Evolutionary conservation across 805 yeast species (phyloP), one percentile per base, ranked within the genome.

Genomic region (Yarrowia divulgata): DNA sequence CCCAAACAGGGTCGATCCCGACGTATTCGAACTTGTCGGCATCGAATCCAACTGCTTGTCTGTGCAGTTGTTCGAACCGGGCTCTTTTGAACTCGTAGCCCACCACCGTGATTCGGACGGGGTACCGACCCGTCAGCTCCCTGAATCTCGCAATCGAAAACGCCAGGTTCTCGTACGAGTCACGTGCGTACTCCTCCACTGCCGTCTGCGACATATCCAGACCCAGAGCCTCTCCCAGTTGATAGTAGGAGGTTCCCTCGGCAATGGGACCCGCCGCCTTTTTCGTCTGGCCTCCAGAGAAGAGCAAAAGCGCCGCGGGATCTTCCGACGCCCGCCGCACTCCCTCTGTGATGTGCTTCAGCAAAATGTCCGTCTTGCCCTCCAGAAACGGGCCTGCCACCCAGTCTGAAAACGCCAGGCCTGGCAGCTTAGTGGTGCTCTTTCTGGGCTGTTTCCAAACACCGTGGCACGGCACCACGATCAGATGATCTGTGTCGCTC

Each of bases 41-140:
- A 3, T 48, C 46, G n/a, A 23, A 63, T 8, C 57, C 68, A 9
- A 66, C 62, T 2, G 69, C 63, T n/a, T 23, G 43, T 35, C 43
- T 29, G 57, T 75, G 78, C 39, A 75, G 49, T 8, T 68, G 57
- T 10, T 43, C 55, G 74, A 90, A 91, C 67, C 97, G 80, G 19
- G 75, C 74, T 68, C 85, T 78, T 74, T 91, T 91, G 78, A 91
- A 91, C 55, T 87, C 92, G 75, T 90, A 90, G 1, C 97, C 95
- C 3, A 87, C 85, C 3, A 91, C 81, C 0, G 87, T 84, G 3
- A 90, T 79, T 1, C 72, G 72, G 0, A 73, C 54, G 0, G 97
- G 96, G 71, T 83, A 88, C 0, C 9, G 29, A 0, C 81, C 79
- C 3, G 79, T 75, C 1, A 82, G 70, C 71, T 88, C 87, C 39